phyloP scores from a whole-genome alignment of 2,329 filamentous ascomycete genomes.

The Calonectria leucothoes region DNA sequence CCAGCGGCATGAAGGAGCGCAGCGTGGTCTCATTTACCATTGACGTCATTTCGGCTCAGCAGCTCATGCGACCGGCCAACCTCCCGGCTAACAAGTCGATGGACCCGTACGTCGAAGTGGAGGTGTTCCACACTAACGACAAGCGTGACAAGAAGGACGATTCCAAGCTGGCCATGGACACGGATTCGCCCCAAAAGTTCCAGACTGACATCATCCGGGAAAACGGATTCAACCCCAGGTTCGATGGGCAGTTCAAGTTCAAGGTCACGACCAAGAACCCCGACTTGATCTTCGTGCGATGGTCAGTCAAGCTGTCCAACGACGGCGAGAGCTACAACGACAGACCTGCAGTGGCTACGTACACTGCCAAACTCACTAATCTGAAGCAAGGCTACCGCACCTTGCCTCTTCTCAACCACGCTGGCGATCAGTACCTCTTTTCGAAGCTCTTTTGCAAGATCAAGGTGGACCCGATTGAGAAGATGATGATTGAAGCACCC shows the following conservation, averaged over 20 bases:
- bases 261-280: constrained; percentile 93
- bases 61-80: constrained; percentile 85
- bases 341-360: constrained; percentile 79
- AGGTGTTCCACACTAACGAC: constrained; percentile 94
- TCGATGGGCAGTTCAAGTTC: constrained; percentile 83
- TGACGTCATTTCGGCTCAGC: constrained; percentile 92
- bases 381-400: constrained; percentile 94
- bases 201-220: constrained; percentile 84
- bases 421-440: constrained; percentile 93
- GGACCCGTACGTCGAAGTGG: constrained; percentile 94
- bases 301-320: constrained; percentile 88
- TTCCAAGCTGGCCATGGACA: constrained; percentile 60
- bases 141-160: constrained; percentile 87
- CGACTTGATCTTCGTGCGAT: constrained; percentile 92
- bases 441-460: constrained; percentile 94
- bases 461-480: constrained; percentile 70
- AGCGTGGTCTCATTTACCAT: constrained; percentile 88
- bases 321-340: constrained; percentile 76
- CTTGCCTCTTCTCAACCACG: constrained; percentile 86
- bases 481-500: constrained; percentile 65
- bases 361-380: constrained; percentile 90
- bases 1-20: constrained; percentile 76
- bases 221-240: constrained; percentile 94
- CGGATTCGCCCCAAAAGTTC: constrained; percentile 75
- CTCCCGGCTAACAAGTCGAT: constrained; percentile 79